phyloP scores from a whole-genome alignment of 805 yeast species.

The Saccharomycopsis microspora region DNA sequence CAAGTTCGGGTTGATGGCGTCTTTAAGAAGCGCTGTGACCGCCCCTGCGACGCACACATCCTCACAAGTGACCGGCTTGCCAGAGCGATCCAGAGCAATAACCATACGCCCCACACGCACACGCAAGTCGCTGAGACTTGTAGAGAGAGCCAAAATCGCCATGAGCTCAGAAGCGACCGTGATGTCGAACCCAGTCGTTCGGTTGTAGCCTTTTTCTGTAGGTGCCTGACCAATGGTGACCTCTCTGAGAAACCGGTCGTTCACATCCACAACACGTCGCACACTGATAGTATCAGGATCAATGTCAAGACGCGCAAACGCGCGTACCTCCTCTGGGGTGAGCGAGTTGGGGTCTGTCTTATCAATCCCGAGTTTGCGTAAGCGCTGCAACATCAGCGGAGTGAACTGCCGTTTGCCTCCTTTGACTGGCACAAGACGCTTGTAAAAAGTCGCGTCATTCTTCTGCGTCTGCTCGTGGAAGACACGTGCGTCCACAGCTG shows the following conservation, averaged over 20 bases:
- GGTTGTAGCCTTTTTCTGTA: constrained; percentile 80
- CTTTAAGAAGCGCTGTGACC: constrained; percentile 84
- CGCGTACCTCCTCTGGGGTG: constrained; percentile 60
- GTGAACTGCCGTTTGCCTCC: constrained; percentile 53
- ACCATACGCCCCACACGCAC: constrained; percentile 82
- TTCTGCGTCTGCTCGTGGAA: constrained; percentile 88
- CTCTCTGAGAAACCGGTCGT: constrained; percentile 84
- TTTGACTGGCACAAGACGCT: constrained; percentile 75
- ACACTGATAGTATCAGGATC: constrained; percentile 86
- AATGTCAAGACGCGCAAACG: constrained; percentile 76
- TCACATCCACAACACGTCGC: constrained; percentile 89
- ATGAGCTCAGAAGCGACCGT: constrained; percentile 93
- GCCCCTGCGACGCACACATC: constrained; percentile 97
- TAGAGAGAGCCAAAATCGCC: constrained; percentile 87
- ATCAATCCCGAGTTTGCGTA: constrained; percentile 68
- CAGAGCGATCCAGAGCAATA: constrained; percentile 65
- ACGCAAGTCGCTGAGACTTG: constrained; percentile 72
- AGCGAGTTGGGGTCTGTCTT: constrained; percentile 74
- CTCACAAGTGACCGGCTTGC: constrained; percentile 84
- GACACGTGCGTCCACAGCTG: constrained; percentile 94
- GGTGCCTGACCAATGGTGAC: constrained; percentile 86
- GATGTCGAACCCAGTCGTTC: constrained; percentile 89
- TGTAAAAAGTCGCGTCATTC: constrained; percentile 64
- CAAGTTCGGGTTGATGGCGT: constrained; percentile 90
- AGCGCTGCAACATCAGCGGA: constrained; percentile 64